A percentile compares a stretch with the other conserved stretches of the same genome.
These are phyloP conservation scores for Ophiognomonia clavigignenti-juglandacearum DNA, from an alignment of 2,329 filamentous ascomycete genomes.

Conservation along the genomic window DNA sequence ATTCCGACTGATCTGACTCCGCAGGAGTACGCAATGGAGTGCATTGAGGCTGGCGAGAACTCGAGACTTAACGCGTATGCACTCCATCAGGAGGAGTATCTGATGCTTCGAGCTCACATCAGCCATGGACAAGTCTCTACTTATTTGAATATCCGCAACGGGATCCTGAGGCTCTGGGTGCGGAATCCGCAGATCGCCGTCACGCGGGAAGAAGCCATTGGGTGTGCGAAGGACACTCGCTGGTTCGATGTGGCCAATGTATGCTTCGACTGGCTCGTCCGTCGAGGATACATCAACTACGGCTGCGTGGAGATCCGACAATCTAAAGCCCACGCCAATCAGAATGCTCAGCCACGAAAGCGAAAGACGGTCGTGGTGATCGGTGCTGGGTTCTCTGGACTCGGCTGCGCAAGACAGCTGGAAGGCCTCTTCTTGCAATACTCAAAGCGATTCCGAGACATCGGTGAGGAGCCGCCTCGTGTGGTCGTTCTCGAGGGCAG, in stretches of 20 bases:
- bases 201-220: slow-evolving; percentile 78
- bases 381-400: slow-evolving; percentile 88
- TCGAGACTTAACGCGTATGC: slow-evolving; percentile 87
- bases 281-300: slow-evolving; percentile 93
- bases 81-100: slow-evolving; percentile 79
- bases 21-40: slow-evolving; percentile 83
- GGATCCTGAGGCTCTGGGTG: slow-evolving; percentile 85
- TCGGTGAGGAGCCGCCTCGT: slow-evolving; percentile 64
- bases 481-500: slow-evolving; percentile 84
- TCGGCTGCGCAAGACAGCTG: slow-evolving; percentile 87
- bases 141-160: slow-evolving; percentile 94
- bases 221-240: slow-evolving; percentile 79
- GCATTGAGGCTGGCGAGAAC: slow-evolving; percentile 81
- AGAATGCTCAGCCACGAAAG: slow-evolving; percentile 29
- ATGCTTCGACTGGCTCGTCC: slow-evolving; percentile 87
- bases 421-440: slow-evolving; percentile 83
- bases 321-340: slow-evolving; percentile 35
- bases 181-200: slow-evolving; percentile 80
- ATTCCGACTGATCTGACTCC: slow-evolving; percentile 72
- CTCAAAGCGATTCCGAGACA: slow-evolving; percentile 58
- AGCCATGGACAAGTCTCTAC: slow-evolving; percentile 87
- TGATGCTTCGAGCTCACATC: slow-evolving; percentile 73
- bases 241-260: slow-evolving; percentile 88
- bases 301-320: slow-evolving; percentile 74
- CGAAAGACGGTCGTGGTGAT: slow-evolving; percentile 78